Evolutionary conservation across 192 early-diverging fungal species (phyloP).

Genomic region (Podila clonocystis): DNA sequence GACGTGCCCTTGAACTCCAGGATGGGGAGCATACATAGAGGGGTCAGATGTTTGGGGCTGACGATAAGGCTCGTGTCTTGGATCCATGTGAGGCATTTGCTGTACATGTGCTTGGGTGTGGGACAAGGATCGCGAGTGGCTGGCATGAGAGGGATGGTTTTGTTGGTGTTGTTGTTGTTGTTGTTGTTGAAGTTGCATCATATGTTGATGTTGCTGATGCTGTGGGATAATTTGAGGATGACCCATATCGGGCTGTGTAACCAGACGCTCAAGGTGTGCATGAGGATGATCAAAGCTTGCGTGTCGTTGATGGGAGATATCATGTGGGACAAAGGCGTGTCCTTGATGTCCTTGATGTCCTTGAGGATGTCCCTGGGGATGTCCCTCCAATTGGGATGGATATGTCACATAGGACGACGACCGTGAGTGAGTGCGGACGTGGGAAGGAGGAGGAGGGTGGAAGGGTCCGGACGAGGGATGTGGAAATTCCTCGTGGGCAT

Average conservation of each 20-base stretch:
- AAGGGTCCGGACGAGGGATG: background rate
- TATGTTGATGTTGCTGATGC: background rate
- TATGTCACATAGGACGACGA: conserved; percentile 24
- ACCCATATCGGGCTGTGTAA: background rate
- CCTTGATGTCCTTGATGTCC: background rate
- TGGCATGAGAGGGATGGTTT: background rate
- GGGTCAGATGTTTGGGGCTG: background rate
- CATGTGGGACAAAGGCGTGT: conserved; percentile 1
- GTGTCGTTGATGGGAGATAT: background rate
- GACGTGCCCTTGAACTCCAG: background rate
- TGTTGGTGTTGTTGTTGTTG: background rate
- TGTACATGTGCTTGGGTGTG: too few species aligned
- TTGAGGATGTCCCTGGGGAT: background rate
- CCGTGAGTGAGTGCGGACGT: conserved; percentile 26
- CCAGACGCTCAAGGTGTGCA: conserved; percentile 1
- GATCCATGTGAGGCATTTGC: too few species aligned
- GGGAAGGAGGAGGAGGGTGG: conserved; percentile 10
- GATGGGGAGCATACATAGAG: background rate
- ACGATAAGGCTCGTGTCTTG: too few species aligned
- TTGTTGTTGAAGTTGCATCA: background rate
- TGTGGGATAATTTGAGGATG: background rate
- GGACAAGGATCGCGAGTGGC: too few species aligned
- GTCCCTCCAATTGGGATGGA: conserved; percentile 6
- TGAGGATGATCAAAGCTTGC: background rate
- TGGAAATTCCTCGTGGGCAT: background rate